Percentiles rank a stretch among this genome's conserved stretches.
Conservation (phyloP, 2,329 filamentous ascomycete species). For the Bimuria novae-zelandiae region DNA sequence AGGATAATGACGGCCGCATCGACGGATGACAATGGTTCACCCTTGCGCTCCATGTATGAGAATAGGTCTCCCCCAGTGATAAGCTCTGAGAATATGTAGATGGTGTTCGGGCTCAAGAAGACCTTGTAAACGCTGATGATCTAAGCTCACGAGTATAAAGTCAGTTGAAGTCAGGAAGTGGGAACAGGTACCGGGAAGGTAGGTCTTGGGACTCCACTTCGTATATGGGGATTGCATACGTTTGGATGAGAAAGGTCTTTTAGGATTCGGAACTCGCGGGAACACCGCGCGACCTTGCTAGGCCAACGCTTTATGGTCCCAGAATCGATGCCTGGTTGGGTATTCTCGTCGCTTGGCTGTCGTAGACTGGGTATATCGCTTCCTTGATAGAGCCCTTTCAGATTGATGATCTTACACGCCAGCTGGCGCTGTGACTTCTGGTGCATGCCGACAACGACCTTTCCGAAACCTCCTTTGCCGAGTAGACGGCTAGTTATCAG, state of each 20-base stretch:
- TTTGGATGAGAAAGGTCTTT: conserved; percentile 61
- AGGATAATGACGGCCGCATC: conserved; percentile 59
- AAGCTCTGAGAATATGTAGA: conserved; percentile 66
- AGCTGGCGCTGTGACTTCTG: conserved; percentile 61
- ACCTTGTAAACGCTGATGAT: conserved; percentile 63
- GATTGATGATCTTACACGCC: conserved; percentile 69
- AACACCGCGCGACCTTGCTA: conserved; percentile 29
- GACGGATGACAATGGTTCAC: conserved; percentile 52
- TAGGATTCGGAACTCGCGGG: conserved; percentile 55
- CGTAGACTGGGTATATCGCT: conserved; percentile 12
- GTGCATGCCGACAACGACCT: conserved; percentile 61
- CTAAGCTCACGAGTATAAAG: too few species aligned
- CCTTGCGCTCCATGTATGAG: conserved; percentile 60
- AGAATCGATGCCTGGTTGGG: conserved; percentile 1
- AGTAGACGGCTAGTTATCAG: conserved; percentile 56
- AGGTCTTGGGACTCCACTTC: too few species aligned
- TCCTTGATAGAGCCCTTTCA: conserved; percentile 41
- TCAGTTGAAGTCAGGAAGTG: too few species aligned
- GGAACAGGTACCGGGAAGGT: too few species aligned
- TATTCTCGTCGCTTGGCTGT: conserved; percentile 3
- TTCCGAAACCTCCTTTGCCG: conserved; percentile 59
- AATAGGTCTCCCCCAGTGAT: conserved; percentile 64
- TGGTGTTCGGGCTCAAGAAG: conserved; percentile 56
- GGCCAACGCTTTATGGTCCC: conserved; percentile 27
- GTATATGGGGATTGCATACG: too few species aligned